phyloP scores from a whole-genome alignment of 2,329 filamentous ascomycete genomes.

The Fusarium subglutinans region DNA sequence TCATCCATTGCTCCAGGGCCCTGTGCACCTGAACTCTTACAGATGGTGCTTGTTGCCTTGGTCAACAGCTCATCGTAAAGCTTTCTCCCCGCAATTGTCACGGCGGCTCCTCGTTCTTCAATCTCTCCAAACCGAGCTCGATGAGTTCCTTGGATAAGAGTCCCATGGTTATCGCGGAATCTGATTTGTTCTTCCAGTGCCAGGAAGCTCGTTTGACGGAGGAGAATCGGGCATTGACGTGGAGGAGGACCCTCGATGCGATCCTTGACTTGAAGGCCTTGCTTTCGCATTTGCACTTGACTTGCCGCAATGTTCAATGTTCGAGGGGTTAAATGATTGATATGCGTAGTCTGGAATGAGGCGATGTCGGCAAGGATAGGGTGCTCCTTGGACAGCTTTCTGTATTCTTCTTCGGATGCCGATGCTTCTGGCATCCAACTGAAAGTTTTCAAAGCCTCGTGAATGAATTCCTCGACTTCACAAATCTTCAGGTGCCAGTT shows the following conservation, averaged over 20 bases:
- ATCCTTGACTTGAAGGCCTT: conserved; percentile 55
- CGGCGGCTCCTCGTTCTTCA: conserved; percentile 59
- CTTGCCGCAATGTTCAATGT: conserved; percentile 58
- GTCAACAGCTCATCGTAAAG: conserved; percentile 56
- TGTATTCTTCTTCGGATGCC: conserved; percentile 53
- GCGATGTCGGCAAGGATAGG: conserved; percentile 59
- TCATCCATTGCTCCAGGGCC: conserved; percentile 12
- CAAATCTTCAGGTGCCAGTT: conserved; percentile 38
- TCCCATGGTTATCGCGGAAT: conserved; percentile 44
- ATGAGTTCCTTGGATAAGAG: conserved; percentile 50
- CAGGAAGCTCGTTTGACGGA: conserved; percentile 63
- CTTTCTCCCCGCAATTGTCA: conserved; percentile 55
- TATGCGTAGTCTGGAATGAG: conserved; percentile 54
- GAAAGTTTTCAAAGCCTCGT: conserved; percentile 56
- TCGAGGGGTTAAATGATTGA: conserved; percentile 63
- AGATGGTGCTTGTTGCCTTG: conserved; percentile 34
- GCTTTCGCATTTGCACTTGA: conserved; percentile 52
- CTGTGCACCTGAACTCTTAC: background rate
- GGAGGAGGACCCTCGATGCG: conserved; percentile 60
- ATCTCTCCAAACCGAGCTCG: conserved; percentile 62
- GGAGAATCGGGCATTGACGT: conserved; percentile 55
- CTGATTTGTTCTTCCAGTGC: conserved; percentile 58
- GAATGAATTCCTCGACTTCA: conserved; percentile 51
- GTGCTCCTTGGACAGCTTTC: conserved; percentile 52
- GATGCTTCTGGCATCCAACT: conserved; percentile 56